Evolutionary conservation across 768 basidiomycete genomes (phyloP), one percentile per base, ranked within the genome.

Genomic region (Amanita jacksonii): DNA sequence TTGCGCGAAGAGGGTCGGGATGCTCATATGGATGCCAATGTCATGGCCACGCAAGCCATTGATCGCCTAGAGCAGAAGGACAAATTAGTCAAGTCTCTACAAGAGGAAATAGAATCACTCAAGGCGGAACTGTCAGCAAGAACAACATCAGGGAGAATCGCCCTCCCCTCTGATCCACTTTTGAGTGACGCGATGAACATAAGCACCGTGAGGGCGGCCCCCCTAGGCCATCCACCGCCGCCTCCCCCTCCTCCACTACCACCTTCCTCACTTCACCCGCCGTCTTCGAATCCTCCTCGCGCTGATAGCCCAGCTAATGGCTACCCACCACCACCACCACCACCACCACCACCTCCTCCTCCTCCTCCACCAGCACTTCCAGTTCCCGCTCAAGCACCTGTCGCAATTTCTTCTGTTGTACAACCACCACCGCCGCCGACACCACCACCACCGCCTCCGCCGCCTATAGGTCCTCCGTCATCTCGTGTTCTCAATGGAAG

Each of bases 51-150:
- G n/a, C 74, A 74, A 25, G 74, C 80, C 2, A 79, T 93, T 25
- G 82, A 86, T 42, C 74, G 70, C 22, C 58, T 88, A 34, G 70
- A 74, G 0, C 69, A 76, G 54, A 84, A 83, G 52, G 85, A 90
- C 36, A 70, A 75, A 13, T 75, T 81, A 52, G 79, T 88, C 28
- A 54, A 56, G 3, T 49, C 60, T 8, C 68, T 93, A 19, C 66
- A 60, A 48, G 55, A 58, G 9, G 68, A 82, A 52, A 61, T 82
- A 5, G 58, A 63, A 15, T 65, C 68, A 3, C 65, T 80, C 37
- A 76, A 76, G 52, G 61, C 64, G 12, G 69, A 76, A 39, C 54
- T 80, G 24, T 61, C 67, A 35, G 67, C 67, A 4, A 76, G 69
- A 49, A 75, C 76, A 3, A 70, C 68, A 77, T 53, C 79, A 80